phyloP scores from a whole-genome alignment of 345 rosid species.

The Cardamine chenopodiifolia region DNA sequence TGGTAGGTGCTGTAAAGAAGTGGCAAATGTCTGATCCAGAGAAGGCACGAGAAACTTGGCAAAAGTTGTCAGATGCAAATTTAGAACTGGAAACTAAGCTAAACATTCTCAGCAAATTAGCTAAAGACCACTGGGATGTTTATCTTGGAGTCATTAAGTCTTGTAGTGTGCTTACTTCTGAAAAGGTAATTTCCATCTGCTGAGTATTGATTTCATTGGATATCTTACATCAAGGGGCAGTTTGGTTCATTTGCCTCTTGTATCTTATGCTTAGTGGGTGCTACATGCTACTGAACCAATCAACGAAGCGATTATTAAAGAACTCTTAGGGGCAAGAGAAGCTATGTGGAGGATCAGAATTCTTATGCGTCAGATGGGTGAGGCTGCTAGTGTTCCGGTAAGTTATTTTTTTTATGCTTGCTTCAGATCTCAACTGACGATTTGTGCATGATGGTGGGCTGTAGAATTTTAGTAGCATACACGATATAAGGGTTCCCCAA shows the following conservation, averaged over 20 bases:
- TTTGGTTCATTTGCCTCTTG: conserved; percentile 29
- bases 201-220: conserved; percentile 1
- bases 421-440: conserved; percentile 22
- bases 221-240: conserved; percentile 20
- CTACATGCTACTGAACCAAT: conserved; percentile 60
- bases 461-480: neutral
- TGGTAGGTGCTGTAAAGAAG: conserved; percentile 96
- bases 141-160: conserved; percentile 61
- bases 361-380: conserved; percentile 82
- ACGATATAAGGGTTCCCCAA: neutral
- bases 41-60: conserved; percentile 79
- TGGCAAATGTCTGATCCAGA: conserved; percentile 92
- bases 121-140: conserved; percentile 70
- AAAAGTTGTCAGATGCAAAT: conserved; percentile 74
- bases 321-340: conserved; percentile 70
- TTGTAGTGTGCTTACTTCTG: conserved; percentile 68
- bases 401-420: conserved; percentile 9
- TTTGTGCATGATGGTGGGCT: neutral
- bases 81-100: conserved; percentile 71
- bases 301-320: conserved; percentile 60
- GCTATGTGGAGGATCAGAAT: conserved; percentile 75
- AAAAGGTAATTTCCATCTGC: conserved; percentile 56
- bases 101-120: conserved; percentile 63
- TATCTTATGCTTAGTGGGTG: conserved; percentile 70
- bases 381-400: conserved; percentile 86